Evolutionary conservation across 2,329 filamentous ascomycete species (phyloP).

Genomic region (Claviceps sp.): DNA sequence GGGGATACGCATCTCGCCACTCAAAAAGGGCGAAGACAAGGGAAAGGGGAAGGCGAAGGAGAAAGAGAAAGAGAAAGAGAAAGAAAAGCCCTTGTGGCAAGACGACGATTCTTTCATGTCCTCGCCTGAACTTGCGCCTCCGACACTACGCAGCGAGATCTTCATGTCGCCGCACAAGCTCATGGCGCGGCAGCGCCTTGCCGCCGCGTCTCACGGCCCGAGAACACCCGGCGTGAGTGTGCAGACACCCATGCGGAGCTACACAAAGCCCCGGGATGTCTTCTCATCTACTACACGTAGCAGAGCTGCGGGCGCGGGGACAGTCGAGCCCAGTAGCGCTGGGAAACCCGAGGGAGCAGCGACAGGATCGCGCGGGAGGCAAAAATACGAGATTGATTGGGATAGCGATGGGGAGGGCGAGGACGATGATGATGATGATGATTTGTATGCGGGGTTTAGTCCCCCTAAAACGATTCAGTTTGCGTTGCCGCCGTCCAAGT

Average conservation of each 20-base stretch:
- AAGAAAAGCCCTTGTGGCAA: conserved; percentile 28
- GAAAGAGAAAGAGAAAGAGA: conserved; percentile 21
- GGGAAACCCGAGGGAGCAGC: conserved; percentile 2
- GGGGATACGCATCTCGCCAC: conserved; percentile 29
- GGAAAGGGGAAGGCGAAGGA: conserved; percentile 14
- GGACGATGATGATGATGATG: conserved; percentile 45
- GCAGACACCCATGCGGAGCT: conserved; percentile 50
- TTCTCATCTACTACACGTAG: conserved; percentile 20
- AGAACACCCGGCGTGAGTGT: conserved; percentile 77
- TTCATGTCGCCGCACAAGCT: conserved; percentile 62
- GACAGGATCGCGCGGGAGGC: conserved; percentile 11
- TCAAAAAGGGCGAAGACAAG: conserved; percentile 18
- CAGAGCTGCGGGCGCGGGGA: neutral
- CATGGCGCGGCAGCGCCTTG: conserved; percentile 26
- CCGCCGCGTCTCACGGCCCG: conserved; percentile 32
- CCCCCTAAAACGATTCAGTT: conserved; percentile 92
- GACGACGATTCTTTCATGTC: conserved; percentile 46
- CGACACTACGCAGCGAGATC: conserved; percentile 70
- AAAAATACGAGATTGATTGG: conserved; percentile 51
- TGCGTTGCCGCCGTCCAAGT: conserved; percentile 59
- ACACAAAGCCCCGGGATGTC: conserved; percentile 34
- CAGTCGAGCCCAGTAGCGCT: neutral
- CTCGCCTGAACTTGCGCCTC: conserved; percentile 66
- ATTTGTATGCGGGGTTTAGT: conserved; percentile 58
- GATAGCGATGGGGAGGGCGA: conserved; percentile 63